Conservation (phyloP, 2,329 filamentous ascomycete genomes). For the Plectosphaerella plurivora region DNA sequence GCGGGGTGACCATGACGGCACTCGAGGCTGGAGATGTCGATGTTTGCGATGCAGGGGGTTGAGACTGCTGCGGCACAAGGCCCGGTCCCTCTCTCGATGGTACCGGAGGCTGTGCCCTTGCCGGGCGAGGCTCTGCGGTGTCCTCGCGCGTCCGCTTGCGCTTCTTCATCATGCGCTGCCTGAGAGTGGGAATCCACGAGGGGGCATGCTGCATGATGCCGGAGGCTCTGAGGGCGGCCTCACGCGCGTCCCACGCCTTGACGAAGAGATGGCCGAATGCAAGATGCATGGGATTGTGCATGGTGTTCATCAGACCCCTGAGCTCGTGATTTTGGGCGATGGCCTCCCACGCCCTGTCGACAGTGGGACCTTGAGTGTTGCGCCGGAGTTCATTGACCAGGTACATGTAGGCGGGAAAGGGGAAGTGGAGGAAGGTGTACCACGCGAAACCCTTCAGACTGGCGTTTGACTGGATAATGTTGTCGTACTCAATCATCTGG, state of each 20-base stretch:
- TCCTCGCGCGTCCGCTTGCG: constrained; percentile 16
- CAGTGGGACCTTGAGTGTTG: constrained; percentile 48
- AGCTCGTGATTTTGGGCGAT: constrained; percentile 51
- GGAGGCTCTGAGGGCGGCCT: constrained; percentile 37
- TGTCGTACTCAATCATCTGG: constrained; percentile 56
- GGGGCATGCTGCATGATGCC: constrained; percentile 40
- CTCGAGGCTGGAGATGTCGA: constrained; percentile 8
- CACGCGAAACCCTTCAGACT: constrained; percentile 49
- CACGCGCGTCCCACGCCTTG: constrained; percentile 58
- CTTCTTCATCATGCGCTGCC: constrained; percentile 35
- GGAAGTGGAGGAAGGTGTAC: constrained; percentile 57
- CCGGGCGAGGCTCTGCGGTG: constrained; percentile 1
- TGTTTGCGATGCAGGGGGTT: not conserved
- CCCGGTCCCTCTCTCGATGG: not conserved
- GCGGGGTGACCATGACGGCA: constrained; percentile 26
- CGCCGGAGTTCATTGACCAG: constrained; percentile 50
- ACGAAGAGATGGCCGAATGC: constrained; percentile 55
- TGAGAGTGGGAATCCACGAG: constrained; percentile 41
- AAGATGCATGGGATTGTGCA: constrained; percentile 52
- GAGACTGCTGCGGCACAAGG: not conserved
- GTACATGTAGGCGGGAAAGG: constrained; percentile 58
- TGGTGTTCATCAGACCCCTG: constrained; percentile 42
- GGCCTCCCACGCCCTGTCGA: constrained; percentile 54
- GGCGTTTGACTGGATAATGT: constrained; percentile 46
- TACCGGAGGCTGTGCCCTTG: not conserved